phyloP scores from a whole-genome alignment of 2,329 filamentous ascomycete species.

The Paraphaeosphaeria minitans region DNA sequence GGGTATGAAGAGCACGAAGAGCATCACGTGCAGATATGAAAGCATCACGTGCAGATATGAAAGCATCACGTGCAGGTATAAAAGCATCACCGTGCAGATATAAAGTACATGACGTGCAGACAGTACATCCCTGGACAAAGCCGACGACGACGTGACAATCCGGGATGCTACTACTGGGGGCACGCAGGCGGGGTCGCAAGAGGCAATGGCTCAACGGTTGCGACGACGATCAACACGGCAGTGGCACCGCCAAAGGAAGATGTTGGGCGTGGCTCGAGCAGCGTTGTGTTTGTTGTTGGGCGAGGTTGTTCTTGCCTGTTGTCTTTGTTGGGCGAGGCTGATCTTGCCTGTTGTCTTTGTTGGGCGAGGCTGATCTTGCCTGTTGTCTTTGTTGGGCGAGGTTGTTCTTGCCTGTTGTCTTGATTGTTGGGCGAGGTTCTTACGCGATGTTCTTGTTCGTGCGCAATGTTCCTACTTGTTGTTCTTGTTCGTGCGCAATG shows the following conservation, averaged over 20 bases:
- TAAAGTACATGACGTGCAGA: too few species aligned
- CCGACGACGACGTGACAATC: not conserved
- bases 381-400: not conserved
- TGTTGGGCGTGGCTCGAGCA: not conserved
- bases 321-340: not conserved
- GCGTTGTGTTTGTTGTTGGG: not conserved
- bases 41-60: too few species aligned
- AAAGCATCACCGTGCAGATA: too few species aligned
- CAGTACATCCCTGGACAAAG: not conserved
- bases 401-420: not conserved
- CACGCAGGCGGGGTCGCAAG: slow-evolving; percentile 8
- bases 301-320: too few species aligned
- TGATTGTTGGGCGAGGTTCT: too few species aligned
- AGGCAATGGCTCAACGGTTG: slow-evolving; percentile 5
- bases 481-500: too few species aligned
- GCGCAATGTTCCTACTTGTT: too few species aligned
- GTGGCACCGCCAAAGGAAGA: not conserved
- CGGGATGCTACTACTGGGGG: not conserved
- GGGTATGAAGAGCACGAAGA: too few species aligned
- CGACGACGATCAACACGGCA: slow-evolving; percentile 3
- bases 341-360: too few species aligned
- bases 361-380: not conserved
- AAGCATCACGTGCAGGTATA: too few species aligned
- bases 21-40: too few species aligned
- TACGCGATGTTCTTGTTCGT: too few species aligned